A percentile compares a stretch with the other conserved stretches of the same genome.
Evolutionary conservation across 139 green algal species (phyloP).

Genomic region (Volvox africanus): DNA sequence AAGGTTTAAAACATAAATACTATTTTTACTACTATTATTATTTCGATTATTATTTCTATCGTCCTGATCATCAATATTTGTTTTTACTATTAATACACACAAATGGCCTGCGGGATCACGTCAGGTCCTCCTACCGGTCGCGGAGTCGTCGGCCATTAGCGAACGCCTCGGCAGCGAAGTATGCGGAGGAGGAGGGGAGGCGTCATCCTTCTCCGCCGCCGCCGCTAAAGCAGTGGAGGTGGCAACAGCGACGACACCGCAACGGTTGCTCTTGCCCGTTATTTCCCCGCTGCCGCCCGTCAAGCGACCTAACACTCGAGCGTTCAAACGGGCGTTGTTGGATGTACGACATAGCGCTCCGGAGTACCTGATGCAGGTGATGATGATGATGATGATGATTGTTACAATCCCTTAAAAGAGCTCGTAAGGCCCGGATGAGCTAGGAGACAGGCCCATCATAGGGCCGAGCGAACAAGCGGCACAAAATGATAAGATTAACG

Average conservation of each 20-base stretch:
- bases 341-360: slow-evolving; percentile 6
- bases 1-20: too few species aligned
- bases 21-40: too few species aligned
- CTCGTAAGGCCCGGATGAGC: too few species aligned
- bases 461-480: too few species aligned
- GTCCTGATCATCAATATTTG: too few species aligned
- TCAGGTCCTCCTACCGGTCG: not conserved
- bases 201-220: not conserved
- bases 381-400: too few species aligned
- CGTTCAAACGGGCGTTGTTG: slow-evolving; percentile 13
- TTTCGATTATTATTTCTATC: too few species aligned
- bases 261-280: not conserved
- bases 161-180: not conserved
- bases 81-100: too few species aligned
- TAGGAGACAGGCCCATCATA: too few species aligned
- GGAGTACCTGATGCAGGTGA: slow-evolving; percentile 27
- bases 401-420: too few species aligned
- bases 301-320: slow-evolving; percentile 22
- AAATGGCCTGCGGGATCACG: not conserved
- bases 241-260: not conserved
- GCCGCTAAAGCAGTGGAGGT: not conserved
- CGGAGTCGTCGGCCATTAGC: not conserved
- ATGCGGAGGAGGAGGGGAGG: not conserved
- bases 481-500: too few species aligned
- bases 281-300: not conserved